A percentile compares a stretch with the other conserved stretches of the same genome.
phyloP scores from a whole-genome alignment of 2,329 filamentous ascomycete species.

The Venturia nashicola region DNA sequence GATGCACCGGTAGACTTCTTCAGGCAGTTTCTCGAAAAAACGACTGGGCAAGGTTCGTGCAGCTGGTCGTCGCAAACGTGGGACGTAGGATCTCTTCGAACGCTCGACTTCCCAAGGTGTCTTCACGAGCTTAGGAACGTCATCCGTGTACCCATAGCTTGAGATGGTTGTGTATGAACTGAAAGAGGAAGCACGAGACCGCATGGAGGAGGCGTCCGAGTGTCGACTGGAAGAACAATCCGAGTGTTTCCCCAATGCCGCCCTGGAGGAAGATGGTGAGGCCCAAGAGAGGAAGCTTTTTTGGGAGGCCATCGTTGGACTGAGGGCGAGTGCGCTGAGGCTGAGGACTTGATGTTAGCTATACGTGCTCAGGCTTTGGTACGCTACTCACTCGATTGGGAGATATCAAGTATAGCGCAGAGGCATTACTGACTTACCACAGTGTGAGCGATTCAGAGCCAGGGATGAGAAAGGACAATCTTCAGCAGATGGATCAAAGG shows the following conservation, averaged over 20 bases:
- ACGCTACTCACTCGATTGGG: background rate
- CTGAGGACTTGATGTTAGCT: background rate
- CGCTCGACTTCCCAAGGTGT: slow-evolving; percentile 11
- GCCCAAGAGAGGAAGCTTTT: slow-evolving; percentile 1
- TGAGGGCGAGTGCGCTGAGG: background rate
- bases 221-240: background rate
- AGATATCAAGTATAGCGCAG: background rate
- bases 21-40: slow-evolving; percentile 31
- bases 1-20: slow-evolving; percentile 43
- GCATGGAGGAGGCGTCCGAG: background rate
- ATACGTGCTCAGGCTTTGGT: background rate
- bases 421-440: background rate
- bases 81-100: background rate
- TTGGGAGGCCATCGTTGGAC: background rate
- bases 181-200: background rate
- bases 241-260: background rate
- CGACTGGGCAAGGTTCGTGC: slow-evolving; percentile 3
- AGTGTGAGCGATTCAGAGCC: background rate
- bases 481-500: background rate
- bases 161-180: background rate
- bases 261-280: background rate
- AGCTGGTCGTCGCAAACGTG: background rate
- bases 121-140: slow-evolving; percentile 7
- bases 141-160: slow-evolving; percentile 1
- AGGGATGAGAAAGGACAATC: background rate